Evolutionary conservation across 148 eudicot species (phyloP), one percentile per base, ranked within the genome.

Genomic region (Pouteria glomerata): DNA sequence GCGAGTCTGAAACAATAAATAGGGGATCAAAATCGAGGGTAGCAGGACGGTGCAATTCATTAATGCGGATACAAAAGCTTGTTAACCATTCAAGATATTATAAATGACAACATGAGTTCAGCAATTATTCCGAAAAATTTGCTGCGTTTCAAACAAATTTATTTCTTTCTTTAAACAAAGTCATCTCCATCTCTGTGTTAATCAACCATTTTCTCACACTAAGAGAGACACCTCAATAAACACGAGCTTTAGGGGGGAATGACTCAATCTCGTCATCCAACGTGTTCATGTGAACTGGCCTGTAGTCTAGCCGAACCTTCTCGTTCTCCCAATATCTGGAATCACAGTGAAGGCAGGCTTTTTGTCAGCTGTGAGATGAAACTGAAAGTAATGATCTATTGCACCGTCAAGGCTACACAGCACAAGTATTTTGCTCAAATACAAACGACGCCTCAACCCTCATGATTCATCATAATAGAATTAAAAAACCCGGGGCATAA

Each of bases 181-280:
- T 56, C 47, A 34, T 51, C 27, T 66, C 33, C 73, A 35, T 5
- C 5, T 34, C 42, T n/a, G n/a, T n/a, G n/a, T 44, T 44, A 6
- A 60, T 39, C 39, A 41, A 14, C 56, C 35, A n/a, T 45, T 39
- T 37, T 14, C 62, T 44, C 13, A 15, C n/a, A 53, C 21, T 63
- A 42, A 11, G 35, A 61, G 41, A 7, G 8, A 30, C 35, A 8
- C 8, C 71, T 84, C 80, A 92, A 58, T 92, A 92, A 27, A 92
- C 97, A 76, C 97, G 89, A 51, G 97, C 97, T 76, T 88, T 88
- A 27, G 97, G 98, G 23, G 98, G 98, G 85, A 92, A 88, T 8
- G 98, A 21, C 78, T 90, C 98, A 10, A 92, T 44, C 71, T 92
- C 98, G 60, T 92, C 88, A 8, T 92, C 98, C 75, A 92, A 74